Percentiles rank a stretch among this genome's conserved stretches.
Conservation (phyloP, 306 rosid genomes). For the Mimosa bimucronata region DNA sequence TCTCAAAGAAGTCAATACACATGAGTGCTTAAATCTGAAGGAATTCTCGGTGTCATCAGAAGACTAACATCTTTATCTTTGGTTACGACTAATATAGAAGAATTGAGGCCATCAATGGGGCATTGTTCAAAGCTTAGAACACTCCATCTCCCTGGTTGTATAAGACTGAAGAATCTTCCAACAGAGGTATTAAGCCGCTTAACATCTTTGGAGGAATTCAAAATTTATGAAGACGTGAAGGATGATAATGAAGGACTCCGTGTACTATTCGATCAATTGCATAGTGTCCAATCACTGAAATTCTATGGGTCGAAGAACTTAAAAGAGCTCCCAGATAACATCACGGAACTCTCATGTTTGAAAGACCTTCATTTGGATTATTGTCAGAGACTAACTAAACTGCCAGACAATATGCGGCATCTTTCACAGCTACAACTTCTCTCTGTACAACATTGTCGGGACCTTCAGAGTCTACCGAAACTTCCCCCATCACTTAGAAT, state of each 20-base stretch:
- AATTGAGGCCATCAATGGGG: not conserved
- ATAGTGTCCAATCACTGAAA: too few species aligned
- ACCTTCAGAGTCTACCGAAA: not conserved
- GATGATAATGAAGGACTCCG: too few species aligned
- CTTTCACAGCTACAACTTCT: not conserved
- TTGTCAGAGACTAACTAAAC: too few species aligned
- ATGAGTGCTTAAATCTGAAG: not conserved
- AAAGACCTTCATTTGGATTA: too few species aligned
- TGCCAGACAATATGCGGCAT: too few species aligned
- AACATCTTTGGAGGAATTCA: not conserved
- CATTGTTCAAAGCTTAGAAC: not conserved
- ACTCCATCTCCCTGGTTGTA: not conserved
- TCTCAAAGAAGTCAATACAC: rapidly evolving
- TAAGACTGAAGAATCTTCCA: not conserved
- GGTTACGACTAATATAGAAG: rapidly evolving
- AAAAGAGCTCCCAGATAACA: slow-evolving; percentile 4
- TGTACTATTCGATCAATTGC: too few species aligned
- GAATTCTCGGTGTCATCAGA: not conserved
- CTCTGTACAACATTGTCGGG: not conserved
- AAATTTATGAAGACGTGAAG: too few species aligned
- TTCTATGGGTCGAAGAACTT: not conserved
- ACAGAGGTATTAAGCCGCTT: not conserved
- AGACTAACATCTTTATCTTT: not conserved
- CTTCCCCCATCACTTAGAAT: not conserved
- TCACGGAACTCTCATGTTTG: not conserved